phyloP scores from a whole-genome alignment of 805 yeast species.

The Cyberlindnera bimundalis region DNA sequence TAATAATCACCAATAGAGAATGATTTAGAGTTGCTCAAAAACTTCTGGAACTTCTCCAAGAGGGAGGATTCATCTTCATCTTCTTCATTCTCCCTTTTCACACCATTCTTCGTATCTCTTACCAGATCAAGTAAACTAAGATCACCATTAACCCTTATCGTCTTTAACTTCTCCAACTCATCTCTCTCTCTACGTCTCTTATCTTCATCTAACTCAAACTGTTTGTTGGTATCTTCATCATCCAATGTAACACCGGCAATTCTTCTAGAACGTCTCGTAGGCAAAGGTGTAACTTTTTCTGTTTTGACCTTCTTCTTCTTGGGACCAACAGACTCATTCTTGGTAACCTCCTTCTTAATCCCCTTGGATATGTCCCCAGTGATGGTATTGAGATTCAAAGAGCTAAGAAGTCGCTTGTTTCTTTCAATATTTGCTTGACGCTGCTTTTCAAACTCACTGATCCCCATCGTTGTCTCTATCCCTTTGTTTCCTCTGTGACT shows the following conservation, averaged over 20 bases:
- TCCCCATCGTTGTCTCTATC: no score
- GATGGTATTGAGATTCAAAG: constrained; percentile 62
- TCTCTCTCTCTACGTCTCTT: constrained; percentile 34
- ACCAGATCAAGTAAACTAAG: constrained; percentile 58
- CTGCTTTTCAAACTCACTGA: constrained; percentile 68
- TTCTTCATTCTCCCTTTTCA: constrained; percentile 17
- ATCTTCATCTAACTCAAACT: constrained; percentile 23
- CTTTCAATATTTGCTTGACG: constrained; percentile 78
- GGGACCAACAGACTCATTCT: constrained; percentile 12
- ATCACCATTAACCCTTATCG: constrained; percentile 62
- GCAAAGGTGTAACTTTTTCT: constrained; percentile 32
- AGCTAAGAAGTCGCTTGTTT: constrained; percentile 69
- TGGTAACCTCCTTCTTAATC: constrained; percentile 31
- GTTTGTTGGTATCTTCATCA: constrained; percentile 33
- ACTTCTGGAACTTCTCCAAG: constrained; percentile 29
- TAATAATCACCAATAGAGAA: constrained; percentile 72
- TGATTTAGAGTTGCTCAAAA: constrained; percentile 25
- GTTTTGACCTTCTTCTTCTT: constrained; percentile 22
- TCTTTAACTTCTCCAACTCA: constrained; percentile 48
- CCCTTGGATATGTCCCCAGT: constrained; percentile 52
- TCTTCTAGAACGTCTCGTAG: constrained; percentile 75
- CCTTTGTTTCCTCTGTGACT: no score
- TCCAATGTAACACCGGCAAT: constrained; percentile 69
- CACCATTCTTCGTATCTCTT: constrained; percentile 37
- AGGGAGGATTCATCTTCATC: constrained; percentile 32